Evolutionary conservation across 2,329 filamentous ascomycete species (phyloP), one percentile per base, ranked within the genome.

Genomic region (Neurospora sp.): DNA sequence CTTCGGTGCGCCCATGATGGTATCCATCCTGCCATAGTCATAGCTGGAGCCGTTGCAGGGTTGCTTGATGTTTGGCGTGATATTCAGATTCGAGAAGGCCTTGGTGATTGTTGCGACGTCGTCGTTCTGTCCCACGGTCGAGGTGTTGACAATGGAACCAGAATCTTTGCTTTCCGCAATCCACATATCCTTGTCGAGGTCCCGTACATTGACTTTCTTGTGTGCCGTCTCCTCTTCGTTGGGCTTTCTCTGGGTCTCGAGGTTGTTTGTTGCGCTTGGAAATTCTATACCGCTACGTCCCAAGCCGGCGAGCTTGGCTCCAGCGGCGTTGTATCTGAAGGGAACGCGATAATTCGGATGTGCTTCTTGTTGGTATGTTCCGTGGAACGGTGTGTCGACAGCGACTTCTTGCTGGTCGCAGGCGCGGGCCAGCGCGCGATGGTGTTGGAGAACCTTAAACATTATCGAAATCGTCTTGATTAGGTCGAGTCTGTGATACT

Each of bases 341-440:
- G 19, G 6, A 3, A 15, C 19, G 5, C 2, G 43, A 28, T 6
- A 3, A 3, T 28, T 2, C 1, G 19, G 5, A 3, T 3, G 11
- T 3, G 19, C 46, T 15, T 52, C 23, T 15, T 52, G 10, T 1
- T 52, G 46, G 6, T 52, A 28, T 1, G 46, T 1, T 11, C 1
- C 1, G 1, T 4, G 2, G 2, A 15, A 3, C 0, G 46, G 11
- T 1, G 1, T 15, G 3, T 33, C 28, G 52, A 8, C 2, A 1
- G 15, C 1, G 52, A 6, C 28, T 8, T 33, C 52, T 36, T 36
- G 23, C 15, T 62, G 28, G 0, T 36, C 15, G 28, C 15, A 2
- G 2, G 28, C 52, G 15, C 23, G 28, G 15, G 15, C 23, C 15
- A 62, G 15, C 12, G 52, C 28, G 28, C 52, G 52, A 62, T 62